phyloP scores from a whole-genome alignment of 2,329 filamentous ascomycete species.

The Sporothrix inflata region DNA sequence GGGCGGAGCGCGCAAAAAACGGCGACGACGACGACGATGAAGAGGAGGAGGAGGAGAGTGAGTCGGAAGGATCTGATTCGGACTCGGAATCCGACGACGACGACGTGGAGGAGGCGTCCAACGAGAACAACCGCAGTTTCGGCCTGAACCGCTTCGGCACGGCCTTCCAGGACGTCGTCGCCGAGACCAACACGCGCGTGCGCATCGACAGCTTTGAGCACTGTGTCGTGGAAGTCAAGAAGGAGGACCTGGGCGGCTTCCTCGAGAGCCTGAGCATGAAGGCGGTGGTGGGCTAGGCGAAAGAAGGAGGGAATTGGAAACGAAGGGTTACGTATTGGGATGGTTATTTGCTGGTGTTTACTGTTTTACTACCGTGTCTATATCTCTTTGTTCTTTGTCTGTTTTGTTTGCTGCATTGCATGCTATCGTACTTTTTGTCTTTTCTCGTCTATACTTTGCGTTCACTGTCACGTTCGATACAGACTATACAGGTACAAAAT shows the following conservation, averaged over 20 bases:
- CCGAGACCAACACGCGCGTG: slow-evolving; percentile 86
- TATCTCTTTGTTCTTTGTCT: slow-evolving; percentile 14
- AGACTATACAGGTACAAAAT: not conserved
- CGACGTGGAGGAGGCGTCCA: slow-evolving; percentile 53
- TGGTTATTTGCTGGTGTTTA: not conserved
- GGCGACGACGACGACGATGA: not conserved
- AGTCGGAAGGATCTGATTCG: slow-evolving; percentile 35
- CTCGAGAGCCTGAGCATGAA: slow-evolving; percentile 91
- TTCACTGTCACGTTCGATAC: not conserved
- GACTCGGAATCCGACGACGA: slow-evolving; percentile 43
- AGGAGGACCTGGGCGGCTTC: slow-evolving; percentile 90
- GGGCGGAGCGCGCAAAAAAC: slow-evolving; percentile 44
- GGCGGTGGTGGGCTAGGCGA: slow-evolving; percentile 74
- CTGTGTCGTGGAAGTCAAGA: slow-evolving; percentile 95
- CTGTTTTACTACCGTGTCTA: not conserved
- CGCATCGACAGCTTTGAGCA: slow-evolving; percentile 97
- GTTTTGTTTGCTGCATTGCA: slow-evolving; percentile 11
- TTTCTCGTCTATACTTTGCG: not conserved
- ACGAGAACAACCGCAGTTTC: slow-evolving; percentile 52
- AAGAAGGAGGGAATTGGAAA: not conserved
- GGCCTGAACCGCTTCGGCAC: slow-evolving; percentile 89
- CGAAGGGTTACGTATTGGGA: not conserved
- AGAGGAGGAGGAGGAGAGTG: slow-evolving; percentile 17
- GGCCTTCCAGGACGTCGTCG: slow-evolving; percentile 92
- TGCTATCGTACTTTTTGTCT: not conserved